Percentiles rank a stretch among this genome's conserved stretches.
phyloP scores from a whole-genome alignment of 2,329 filamentous ascomycete genomes.

The Paradendryphiella salina region DNA sequence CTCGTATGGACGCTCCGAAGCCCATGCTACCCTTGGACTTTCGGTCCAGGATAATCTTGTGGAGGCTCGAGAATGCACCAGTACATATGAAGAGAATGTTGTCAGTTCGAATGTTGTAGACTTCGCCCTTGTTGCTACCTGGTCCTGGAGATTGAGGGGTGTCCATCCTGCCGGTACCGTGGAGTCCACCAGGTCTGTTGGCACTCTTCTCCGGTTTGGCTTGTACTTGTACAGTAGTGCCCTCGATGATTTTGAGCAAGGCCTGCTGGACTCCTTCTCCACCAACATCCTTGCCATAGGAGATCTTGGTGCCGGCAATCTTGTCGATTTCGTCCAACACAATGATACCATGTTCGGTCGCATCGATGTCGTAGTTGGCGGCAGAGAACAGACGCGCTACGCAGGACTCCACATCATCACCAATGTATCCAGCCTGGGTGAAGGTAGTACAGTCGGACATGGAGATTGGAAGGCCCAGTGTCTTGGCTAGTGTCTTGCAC shows the following conservation, averaged over 20 bases:
- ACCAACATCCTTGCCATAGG: conserved; percentile 89
- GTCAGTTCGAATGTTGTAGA: conserved; percentile 80
- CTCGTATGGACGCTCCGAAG: conserved; percentile 81
- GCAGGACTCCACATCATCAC: conserved; percentile 95
- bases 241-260: conserved; percentile 92
- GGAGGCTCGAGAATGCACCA: conserved; percentile 89
- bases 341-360: conserved; percentile 88
- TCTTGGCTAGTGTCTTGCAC: conserved; percentile 84
- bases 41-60: conserved; percentile 84
- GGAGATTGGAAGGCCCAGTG: conserved; percentile 92
- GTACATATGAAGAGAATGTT: conserved; percentile 98
- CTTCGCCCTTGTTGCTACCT: conserved; percentile 56
- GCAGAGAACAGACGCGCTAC: conserved; percentile 89
- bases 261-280: conserved; percentile 97
- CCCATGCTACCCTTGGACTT: conserved; percentile 86
- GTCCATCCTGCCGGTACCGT: conserved; percentile 30
- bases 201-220: conserved; percentile 73
- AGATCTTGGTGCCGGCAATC: conserved; percentile 84
- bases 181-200: conserved; percentile 28
- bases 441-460: conserved; percentile 96
- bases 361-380: conserved; percentile 82
- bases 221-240: conserved; percentile 88
- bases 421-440: conserved; percentile 95
- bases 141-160: conserved; percentile 23
- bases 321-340: conserved; percentile 98